A percentile compares a stretch with the other conserved stretches of the same genome.
phyloP scores from a whole-genome alignment of 2,329 filamentous ascomycete species.

The Triangularia verruculosa region DNA sequence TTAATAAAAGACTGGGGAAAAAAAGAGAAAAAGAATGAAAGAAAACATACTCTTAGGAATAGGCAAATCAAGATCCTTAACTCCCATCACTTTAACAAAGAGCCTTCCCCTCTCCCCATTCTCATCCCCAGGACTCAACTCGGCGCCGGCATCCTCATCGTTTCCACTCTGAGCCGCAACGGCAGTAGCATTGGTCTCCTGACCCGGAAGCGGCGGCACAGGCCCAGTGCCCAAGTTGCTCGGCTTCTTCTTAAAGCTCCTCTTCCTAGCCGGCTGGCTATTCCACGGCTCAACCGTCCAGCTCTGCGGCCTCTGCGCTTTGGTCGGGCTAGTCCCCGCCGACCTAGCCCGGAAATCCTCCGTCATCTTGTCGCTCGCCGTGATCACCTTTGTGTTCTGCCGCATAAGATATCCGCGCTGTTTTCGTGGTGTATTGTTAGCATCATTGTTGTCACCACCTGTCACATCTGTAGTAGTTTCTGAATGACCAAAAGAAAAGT shows the following conservation, averaged over 20 bases:
- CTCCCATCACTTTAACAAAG: constrained; percentile 98
- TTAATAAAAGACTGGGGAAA: constrained; percentile 17
- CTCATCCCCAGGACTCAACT: constrained; percentile 61
- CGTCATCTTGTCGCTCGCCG: constrained; percentile 76
- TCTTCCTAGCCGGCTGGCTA: constrained; percentile 63
- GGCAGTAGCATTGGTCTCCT: constrained; percentile 72
- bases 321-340: constrained; percentile 65
- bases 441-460: constrained; percentile 40
- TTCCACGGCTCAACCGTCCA: constrained; percentile 99
- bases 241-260: constrained; percentile 57
- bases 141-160: constrained; percentile 66
- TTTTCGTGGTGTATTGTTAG: constrained; percentile 62
- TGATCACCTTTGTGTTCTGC: constrained; percentile 94
- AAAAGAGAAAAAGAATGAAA: neutral
- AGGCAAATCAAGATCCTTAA: constrained; percentile 91
- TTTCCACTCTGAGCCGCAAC: constrained; percentile 58
- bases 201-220: constrained; percentile 80
- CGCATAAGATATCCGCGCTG: constrained; percentile 99
- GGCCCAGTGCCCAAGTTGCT: constrained; percentile 45
- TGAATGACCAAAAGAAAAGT: constrained; percentile 33
- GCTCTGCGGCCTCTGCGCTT: constrained; percentile 79
- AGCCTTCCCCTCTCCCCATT: constrained; percentile 83
- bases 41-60: constrained; percentile 74
- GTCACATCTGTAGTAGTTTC: constrained; percentile 23
- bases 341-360: constrained; percentile 56